Evolutionary conservation across 2,329 filamentous ascomycete species (phyloP).

Genomic region (Colletotrichum ledebouriae): DNA sequence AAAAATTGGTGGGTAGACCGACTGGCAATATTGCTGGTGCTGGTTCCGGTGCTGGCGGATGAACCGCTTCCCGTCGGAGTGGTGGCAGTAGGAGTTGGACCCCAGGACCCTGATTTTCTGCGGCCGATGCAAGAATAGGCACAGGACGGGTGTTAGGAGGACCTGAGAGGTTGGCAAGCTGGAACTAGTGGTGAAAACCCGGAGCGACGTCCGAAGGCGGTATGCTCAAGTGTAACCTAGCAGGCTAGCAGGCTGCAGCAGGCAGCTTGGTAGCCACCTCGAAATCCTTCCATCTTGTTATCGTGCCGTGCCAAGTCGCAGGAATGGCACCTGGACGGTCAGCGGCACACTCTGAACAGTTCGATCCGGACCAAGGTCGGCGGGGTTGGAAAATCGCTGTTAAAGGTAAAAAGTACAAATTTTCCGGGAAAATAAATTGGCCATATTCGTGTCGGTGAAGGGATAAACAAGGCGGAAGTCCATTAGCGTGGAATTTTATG

Average conservation of each 20-base stretch:
- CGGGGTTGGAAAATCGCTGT: too few relatives aligned
- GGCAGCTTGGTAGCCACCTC: background rate
- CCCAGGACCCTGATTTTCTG: constrained; percentile 32
- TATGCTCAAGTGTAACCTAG: background rate
- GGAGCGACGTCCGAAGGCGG: constrained; percentile 29
- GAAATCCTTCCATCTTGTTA: background rate
- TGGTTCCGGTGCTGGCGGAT: constrained; percentile 4
- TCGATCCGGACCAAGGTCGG: background rate
- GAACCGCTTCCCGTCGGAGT: constrained; percentile 8
- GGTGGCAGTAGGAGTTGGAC: constrained; percentile 10
- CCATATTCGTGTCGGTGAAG: constrained; percentile 27
- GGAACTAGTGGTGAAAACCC: constrained; percentile 14
- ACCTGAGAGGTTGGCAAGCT: background rate
- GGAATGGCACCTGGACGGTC: constrained; percentile 24
- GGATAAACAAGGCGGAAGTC: constrained; percentile 21
- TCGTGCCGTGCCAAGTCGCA: constrained; percentile 15
- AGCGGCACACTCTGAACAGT: constrained; percentile 5
- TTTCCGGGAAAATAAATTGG: constrained; percentile 9
- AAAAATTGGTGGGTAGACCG: constrained; percentile 7
- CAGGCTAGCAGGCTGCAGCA: background rate
- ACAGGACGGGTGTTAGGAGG: background rate
- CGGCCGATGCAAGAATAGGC: constrained; percentile 12
- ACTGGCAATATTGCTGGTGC: constrained; percentile 1
- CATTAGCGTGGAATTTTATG: constrained; percentile 20
- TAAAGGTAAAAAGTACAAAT: background rate